Evolutionary conservation across 331 rosid species (phyloP).

Genomic region (Arachis monticola): DNA sequence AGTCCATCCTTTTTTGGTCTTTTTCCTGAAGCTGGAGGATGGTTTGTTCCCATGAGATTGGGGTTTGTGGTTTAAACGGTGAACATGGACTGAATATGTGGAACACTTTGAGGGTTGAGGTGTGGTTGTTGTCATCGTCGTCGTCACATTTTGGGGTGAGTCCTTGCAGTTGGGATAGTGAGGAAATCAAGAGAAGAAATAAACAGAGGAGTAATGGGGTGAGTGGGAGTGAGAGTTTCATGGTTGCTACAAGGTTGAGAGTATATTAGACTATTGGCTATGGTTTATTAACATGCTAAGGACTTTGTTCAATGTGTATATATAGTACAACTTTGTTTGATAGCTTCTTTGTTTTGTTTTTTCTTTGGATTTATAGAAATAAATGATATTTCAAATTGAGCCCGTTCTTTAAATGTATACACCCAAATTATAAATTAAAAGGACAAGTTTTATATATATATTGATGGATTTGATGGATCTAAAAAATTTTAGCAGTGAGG

Average conservation of each 20-base stretch:
- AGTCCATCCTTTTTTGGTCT: conserved; percentile 70
- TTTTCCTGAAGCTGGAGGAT: conserved; percentile 58
- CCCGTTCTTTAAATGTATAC: too few species aligned
- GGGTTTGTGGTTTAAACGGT: conserved; percentile 64
- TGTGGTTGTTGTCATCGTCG: conserved; percentile 35
- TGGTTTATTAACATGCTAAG: conserved; percentile 22
- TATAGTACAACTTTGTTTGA: neutral
- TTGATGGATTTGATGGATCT: too few species aligned
- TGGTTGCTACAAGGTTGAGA: conserved; percentile 25
- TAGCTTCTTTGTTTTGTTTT: neutral
- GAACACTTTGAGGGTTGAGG: conserved; percentile 71
- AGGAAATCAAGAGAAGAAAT: conserved; percentile 15
- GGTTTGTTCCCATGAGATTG: conserved; percentile 76
- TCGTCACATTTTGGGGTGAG: conserved; percentile 53
- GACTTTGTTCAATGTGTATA: neutral
- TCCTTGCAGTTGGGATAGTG: conserved; percentile 37
- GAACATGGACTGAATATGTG: conserved; percentile 78
- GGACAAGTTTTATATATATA: too few species aligned
- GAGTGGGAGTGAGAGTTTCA: conserved; percentile 46
- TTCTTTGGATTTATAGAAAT: neutral
- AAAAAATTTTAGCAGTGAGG: too few species aligned
- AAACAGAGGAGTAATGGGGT: conserved; percentile 33
- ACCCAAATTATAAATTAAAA: too few species aligned
- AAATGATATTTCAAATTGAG: too few species aligned
- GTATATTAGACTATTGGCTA: neutral